phyloP scores from a whole-genome alignment of 108 stramenopile genomes.

The Stephanodiscus triporus region DNA sequence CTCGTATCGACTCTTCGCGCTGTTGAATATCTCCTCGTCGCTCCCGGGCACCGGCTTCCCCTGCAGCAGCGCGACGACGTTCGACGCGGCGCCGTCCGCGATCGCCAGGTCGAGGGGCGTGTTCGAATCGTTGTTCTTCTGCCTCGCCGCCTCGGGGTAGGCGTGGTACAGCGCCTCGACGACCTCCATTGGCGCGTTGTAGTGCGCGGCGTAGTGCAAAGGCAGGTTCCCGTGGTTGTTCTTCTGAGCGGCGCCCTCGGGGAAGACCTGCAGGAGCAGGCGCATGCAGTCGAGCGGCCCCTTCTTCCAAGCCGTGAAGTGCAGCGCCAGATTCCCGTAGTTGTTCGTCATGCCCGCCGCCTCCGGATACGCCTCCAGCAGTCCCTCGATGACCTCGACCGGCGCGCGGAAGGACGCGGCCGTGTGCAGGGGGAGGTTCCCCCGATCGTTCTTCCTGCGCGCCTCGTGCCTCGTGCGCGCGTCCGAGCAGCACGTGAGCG shows the following conservation, averaged over 20 bases:
- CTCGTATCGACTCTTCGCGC: conserved; percentile 74
- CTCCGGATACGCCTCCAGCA: conserved; percentile 86
- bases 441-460: conserved; percentile 76
- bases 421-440: conserved; percentile 85
- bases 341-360: conserved; percentile 87
- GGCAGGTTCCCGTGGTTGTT: conserved; percentile 89
- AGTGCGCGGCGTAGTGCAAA: conserved; percentile 85
- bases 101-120: conserved; percentile 87
- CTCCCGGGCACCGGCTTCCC: conserved; percentile 80
- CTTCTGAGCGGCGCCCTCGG: conserved; percentile 86
- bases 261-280: conserved; percentile 75
- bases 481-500: conserved; percentile 77
- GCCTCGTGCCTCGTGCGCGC: conserved; percentile 82
- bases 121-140: conserved; percentile 89
- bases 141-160: conserved; percentile 80
- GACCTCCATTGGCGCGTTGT: conserved; percentile 86
- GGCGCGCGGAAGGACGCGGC: conserved; percentile 82
- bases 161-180: conserved; percentile 85
- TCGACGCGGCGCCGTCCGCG: conserved; percentile 81
- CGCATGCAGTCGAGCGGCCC: conserved; percentile 85
- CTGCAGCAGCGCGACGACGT: conserved; percentile 83
- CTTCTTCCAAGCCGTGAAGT: conserved; percentile 91
- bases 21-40: conserved; percentile 76
- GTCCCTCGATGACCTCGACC: conserved; percentile 80
- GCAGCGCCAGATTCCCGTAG: conserved; percentile 83